Evolutionary conservation across 352 stramenopile genomes (phyloP).

Genomic region (Pythium chondricola): DNA sequence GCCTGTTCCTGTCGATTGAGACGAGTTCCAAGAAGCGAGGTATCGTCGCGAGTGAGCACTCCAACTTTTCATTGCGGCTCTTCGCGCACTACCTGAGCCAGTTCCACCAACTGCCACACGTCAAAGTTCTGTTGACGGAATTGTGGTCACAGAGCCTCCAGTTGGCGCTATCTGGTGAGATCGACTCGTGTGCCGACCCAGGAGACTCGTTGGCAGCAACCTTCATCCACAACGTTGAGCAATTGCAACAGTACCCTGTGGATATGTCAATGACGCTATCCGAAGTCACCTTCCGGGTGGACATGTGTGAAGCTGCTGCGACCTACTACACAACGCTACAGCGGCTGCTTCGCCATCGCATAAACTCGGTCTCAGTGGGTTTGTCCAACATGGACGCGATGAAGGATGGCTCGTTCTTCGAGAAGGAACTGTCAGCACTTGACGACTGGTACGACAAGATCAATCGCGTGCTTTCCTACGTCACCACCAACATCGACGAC

Average conservation of each 20-base stretch:
- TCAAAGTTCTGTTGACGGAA: constrained; percentile 36
- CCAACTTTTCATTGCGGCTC: constrained; percentile 53
- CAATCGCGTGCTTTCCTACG: constrained; percentile 41
- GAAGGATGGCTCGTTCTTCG: constrained; percentile 47
- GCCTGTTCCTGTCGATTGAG: constrained; percentile 46
- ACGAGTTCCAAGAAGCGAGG: constrained; percentile 51
- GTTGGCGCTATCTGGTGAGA: constrained; percentile 17
- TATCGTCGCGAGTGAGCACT: constrained; percentile 33
- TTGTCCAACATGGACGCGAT: constrained; percentile 49
- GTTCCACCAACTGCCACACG: constrained; percentile 38
- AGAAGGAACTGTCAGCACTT: constrained; percentile 42
- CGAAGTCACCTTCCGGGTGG: constrained; percentile 55
- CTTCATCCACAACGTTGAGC: constrained; percentile 40
- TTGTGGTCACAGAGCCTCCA: constrained; percentile 55
- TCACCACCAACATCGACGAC: constrained; percentile 60
- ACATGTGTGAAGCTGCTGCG: constrained; percentile 46
- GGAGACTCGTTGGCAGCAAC: constrained; percentile 27
- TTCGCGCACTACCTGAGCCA: constrained; percentile 62
- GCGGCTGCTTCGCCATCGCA: constrained; percentile 57
- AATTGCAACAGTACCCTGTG: constrained; percentile 64
- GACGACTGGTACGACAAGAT: constrained; percentile 53
- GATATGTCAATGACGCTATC: constrained; percentile 62
- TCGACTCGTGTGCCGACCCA: constrained; percentile 1
- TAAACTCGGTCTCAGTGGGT: constrained; percentile 54
- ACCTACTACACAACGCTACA: constrained; percentile 58